Evolutionary conservation across 768 basidiomycete species (phyloP).

Genomic region (Auriscalpium orientale): DNA sequence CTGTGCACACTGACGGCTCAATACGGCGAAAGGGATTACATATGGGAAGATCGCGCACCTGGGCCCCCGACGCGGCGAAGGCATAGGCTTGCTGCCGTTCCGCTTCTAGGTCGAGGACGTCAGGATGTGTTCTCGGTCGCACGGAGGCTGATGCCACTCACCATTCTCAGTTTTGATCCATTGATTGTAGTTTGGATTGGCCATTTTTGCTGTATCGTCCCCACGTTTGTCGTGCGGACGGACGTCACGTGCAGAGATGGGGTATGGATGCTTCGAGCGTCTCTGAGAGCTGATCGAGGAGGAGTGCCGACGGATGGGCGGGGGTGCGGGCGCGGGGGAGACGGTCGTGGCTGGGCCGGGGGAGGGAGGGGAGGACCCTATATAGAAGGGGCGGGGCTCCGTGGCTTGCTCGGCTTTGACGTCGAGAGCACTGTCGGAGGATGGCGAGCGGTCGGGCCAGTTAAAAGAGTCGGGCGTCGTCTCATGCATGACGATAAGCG

Average conservation of each 20-base stretch:
- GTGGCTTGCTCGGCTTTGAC: constrained; percentile 6
- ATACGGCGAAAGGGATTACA: constrained; percentile 20
- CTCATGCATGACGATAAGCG: constrained; percentile 22
- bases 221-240: constrained; percentile 9
- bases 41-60: constrained; percentile 17
- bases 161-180: constrained; percentile 14
- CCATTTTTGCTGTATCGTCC: constrained; percentile 8
- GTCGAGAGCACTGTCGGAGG: constrained; percentile 16
- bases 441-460: constrained; percentile 20
- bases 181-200: constrained; percentile 11
- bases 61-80: constrained; percentile 9
- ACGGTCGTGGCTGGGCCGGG: constrained; percentile 11
- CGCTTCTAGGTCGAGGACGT: constrained; percentile 1
- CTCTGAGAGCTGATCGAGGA: constrained; percentile 4
- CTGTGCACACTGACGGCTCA: constrained; percentile 1
- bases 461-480: constrained; percentile 22
- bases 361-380: constrained; percentile 30
- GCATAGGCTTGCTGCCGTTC: constrained; percentile 12
- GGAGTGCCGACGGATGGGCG: constrained; percentile 9
- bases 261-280: constrained; percentile 15
- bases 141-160: neutral
- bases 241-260: constrained; percentile 7
- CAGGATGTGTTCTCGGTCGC: neutral
- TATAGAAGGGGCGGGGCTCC: constrained; percentile 34
- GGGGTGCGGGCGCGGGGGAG: constrained; percentile 1